Base-by-base conservation (phyloP, 257 asterid species). In the Parsonsia alboflavescens region DNA sequence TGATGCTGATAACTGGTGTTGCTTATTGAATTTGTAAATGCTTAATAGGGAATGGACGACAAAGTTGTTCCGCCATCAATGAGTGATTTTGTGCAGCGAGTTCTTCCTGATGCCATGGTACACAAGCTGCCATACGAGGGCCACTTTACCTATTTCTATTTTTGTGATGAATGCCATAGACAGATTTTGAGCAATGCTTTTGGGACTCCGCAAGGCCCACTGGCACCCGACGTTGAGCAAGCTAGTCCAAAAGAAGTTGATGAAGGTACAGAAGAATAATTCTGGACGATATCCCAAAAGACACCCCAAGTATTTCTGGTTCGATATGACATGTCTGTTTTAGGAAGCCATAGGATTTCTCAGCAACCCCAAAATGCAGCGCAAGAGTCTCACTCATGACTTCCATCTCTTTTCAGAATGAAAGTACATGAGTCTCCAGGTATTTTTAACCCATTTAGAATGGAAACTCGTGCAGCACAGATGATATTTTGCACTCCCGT, bases 41-140 rank as follows among this genome's bases (percentile, higher is more conserved):
- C 54, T 48, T 10, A 42, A 49, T 70, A 93, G 98, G 98, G 97
- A 63, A 87, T 81, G 84, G 96, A 93, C 68, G 98, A 93, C 68
- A 80, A 69, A 70, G 88, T 94, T 52, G 86, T 92, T 59, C 97
- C 98, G n/a, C 97, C 97, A 50, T 78, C 97, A 7, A 88, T 85
- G 89, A 84, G 93, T 48, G 93, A 91, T 54, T 94, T 83, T 76
- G 89, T 89, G 86, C 89, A 79, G 62, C 97, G 98, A 48, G 91
- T 90, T 74, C 79, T 93, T 54, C 98, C 98, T 17, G 95, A 89
- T 48, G 91, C 82, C 70, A 86, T 90, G 90, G 91, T 94, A 80
- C 97, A 90, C 72, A 90, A 86, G 88, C 92, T 89, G 71, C 84
- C 90, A 22, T 86, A 90, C 16, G 97, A 94, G 74, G 97, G 97